These are phyloP conservation scores for Bipolaris bicolor DNA, from an alignment of 2,329 filamentous ascomycete genomes.

Conservation along the genomic window DNA sequence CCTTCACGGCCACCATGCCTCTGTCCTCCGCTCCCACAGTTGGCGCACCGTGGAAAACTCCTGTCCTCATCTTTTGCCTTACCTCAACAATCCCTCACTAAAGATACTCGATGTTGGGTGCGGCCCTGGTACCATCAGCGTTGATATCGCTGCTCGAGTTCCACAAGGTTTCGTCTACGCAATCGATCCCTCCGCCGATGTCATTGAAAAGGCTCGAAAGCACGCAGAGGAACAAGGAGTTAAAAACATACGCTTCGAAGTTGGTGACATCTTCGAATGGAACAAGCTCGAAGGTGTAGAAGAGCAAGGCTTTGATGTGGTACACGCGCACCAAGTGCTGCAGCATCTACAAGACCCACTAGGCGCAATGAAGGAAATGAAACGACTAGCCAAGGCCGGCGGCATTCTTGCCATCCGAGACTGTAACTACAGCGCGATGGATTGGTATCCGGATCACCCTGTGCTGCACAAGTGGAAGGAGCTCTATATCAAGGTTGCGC, in stretches of 20 bases:
- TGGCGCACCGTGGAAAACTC: slow-evolving; percentile 55
- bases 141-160: slow-evolving; percentile 52
- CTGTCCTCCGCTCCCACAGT: slow-evolving; percentile 52
- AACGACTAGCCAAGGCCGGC: slow-evolving; percentile 58
- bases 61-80: slow-evolving; percentile 47
- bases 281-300: slow-evolving; percentile 51
- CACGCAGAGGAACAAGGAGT: slow-evolving; percentile 47
- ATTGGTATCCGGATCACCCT: slow-evolving; percentile 48
- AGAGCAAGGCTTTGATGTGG: slow-evolving; percentile 61
- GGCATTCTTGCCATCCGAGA: slow-evolving; percentile 60
- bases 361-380: slow-evolving; percentile 60
- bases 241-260: slow-evolving; percentile 49
- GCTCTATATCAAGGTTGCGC: slow-evolving; percentile 42
- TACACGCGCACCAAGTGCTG: slow-evolving; percentile 64
- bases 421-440: slow-evolving; percentile 43
- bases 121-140: slow-evolving; percentile 57
- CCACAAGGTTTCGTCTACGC: slow-evolving; percentile 54
- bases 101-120: slow-evolving; percentile 56
- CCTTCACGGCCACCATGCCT: slow-evolving; percentile 51
- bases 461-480: slow-evolving; percentile 46
- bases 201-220: slow-evolving; percentile 50
- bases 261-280: slow-evolving; percentile 53
- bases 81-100: slow-evolving; percentile 37
- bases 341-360: slow-evolving; percentile 62
- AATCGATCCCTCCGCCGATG: slow-evolving; percentile 53